phyloP scores from a whole-genome alignment of 169 alveolate genomes.

The Besnoitia besnoiti region DNA sequence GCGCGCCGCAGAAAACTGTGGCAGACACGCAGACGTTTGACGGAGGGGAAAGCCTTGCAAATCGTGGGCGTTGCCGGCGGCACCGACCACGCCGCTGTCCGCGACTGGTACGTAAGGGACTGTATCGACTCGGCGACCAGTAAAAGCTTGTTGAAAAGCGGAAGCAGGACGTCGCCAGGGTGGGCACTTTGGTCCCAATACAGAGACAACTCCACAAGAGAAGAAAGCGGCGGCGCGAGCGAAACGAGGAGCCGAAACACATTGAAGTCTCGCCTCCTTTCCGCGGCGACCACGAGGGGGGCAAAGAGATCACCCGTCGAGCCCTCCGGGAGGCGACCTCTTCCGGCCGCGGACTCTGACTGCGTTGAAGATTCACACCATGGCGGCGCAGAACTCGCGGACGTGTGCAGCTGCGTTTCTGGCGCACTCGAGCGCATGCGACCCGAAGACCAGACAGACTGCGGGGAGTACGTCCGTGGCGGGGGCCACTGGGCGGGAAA shows the following conservation, averaged over 20 bases:
- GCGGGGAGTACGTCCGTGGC: no score
- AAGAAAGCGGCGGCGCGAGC: neutral
- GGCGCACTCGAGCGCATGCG: no score
- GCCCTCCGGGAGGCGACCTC: no score
- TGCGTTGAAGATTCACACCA: no score
- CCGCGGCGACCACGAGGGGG: no score
- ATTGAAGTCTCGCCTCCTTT: neutral
- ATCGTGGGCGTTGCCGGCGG: neutral
- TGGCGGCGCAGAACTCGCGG: no score
- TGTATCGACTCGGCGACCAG: neutral
- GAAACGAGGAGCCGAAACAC: neutral
- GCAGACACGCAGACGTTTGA: neutral
- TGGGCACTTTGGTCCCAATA: neutral
- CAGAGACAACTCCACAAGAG: neutral
- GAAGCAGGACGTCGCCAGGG: neutral
- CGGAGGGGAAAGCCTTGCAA: neutral
- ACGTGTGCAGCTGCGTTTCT: no score
- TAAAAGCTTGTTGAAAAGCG: constrained; percentile 5
- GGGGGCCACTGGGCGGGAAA: constrained; percentile 20
- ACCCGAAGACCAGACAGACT: no score
- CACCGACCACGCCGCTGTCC: neutral
- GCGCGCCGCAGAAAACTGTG: neutral
- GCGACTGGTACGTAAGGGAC: neutral
- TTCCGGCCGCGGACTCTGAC: no score
- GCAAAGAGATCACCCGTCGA: no score